Base-by-base conservation (phyloP, 306 rosid genomes). In the Sindora glabra region DNA sequence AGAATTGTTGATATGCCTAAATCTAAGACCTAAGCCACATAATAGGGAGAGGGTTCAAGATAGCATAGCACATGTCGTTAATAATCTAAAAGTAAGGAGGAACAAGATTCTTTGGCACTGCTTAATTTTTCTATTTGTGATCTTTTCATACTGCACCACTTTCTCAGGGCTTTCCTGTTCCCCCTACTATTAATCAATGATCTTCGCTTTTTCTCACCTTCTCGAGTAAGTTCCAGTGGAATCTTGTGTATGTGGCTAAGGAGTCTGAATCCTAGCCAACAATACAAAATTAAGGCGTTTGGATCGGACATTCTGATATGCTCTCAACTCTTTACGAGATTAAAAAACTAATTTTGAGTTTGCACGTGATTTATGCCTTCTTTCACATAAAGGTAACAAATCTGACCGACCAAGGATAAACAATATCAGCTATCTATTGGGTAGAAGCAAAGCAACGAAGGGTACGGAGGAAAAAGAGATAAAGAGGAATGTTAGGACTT, bases 61-160 rank as follows among this genome's bases (percentile, higher is more conserved):
- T 18, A 2, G 0, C 42, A n/a, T n/a, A n/a, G n/a, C n/a, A 36
- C 22, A 13, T 19, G 40, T 26, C 8, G 30, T 54, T 30, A n/a
- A n/a, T 21, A 18, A 22, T 55, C 62, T 68, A 62, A 62, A 63
- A 65, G 48, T n/a, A 29, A 11, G 44, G 25, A 25, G 54, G 73
- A 45, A 73, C 59, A 73, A 59, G 79, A 68, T 68, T 73, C 79
- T 68, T 21, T 46, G 54, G 37, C 42, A 22, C 53, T 41, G 70
- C 56, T 55, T n/a, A 27, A n/a, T 59, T 62, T 14, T 38, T 30
- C 50, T 56, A 32, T 19, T 18, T 52, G 42, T 24, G 55, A 45
- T 29, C 44, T 21, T 17, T 48, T 12, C 29, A 23, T 19, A 14
- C 32, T 38, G 0, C 30, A 4, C 8, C 5, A 59, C 32, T 50